Conservation (phyloP, 768 basidiomycete species). For the Naganishia antarctica region DNA sequence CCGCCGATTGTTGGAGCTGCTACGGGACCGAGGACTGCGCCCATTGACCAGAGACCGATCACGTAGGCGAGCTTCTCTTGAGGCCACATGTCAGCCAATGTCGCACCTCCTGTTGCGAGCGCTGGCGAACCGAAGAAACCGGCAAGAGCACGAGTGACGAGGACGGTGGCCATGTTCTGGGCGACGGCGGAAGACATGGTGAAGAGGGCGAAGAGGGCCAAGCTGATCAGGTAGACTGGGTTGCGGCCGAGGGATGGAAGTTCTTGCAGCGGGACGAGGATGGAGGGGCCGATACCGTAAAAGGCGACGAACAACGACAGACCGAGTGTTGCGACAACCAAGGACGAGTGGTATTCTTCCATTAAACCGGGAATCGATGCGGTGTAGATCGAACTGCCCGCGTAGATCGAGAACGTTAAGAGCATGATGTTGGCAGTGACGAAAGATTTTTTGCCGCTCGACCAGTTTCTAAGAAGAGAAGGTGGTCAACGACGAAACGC, state of each 20-base stretch:
- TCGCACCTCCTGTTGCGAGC: constrained; percentile 38
- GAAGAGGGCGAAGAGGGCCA: constrained; percentile 32
- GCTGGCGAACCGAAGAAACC: constrained; percentile 39
- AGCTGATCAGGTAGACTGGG: constrained; percentile 33
- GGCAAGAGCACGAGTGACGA: constrained; percentile 32
- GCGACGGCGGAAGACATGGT: constrained; percentile 23
- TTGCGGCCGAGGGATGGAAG: constrained; percentile 35
- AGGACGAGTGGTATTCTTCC: constrained; percentile 34
- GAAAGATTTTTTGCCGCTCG: constrained; percentile 32
- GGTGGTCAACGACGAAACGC: background rate
- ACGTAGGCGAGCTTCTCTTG: constrained; percentile 33
- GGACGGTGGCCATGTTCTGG: constrained; percentile 34
- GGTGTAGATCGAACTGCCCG: constrained; percentile 33
- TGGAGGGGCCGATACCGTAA: constrained; percentile 32
- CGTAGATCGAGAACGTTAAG: constrained; percentile 35
- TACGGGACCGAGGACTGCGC: constrained; percentile 35
- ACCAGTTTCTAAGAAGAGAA: constrained; percentile 26
- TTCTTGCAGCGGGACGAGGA: constrained; percentile 38
- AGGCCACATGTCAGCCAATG: constrained; percentile 35
- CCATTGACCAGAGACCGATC: constrained; percentile 35
- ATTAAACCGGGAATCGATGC: constrained; percentile 33
- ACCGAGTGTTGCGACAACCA: constrained; percentile 32
- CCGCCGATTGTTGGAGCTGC: constrained; percentile 35
- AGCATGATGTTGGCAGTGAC: constrained; percentile 34
- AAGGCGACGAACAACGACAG: constrained; percentile 35